Evolutionary conservation across 306 rosid genomes (phyloP).

Genomic region (Inga oerstediana): DNA sequence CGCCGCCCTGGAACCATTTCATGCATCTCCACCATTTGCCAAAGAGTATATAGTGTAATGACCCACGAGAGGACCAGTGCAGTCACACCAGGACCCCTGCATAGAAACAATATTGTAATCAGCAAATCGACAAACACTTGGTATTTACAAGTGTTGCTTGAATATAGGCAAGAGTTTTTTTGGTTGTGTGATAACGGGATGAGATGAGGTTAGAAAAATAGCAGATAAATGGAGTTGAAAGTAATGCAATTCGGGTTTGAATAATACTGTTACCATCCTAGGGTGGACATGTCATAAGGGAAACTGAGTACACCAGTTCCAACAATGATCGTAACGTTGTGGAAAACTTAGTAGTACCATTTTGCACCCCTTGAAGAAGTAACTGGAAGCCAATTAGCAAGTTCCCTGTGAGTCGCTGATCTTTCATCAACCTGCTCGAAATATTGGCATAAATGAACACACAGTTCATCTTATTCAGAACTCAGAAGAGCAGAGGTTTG

Average conservation of each 20-base stretch:
- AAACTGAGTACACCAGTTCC: conserved; percentile 78
- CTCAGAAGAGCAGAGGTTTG: no score
- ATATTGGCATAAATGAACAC: conserved; percentile 4
- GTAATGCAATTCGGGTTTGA: conserved; percentile 6
- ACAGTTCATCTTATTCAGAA: conserved; percentile 17
- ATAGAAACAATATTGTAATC: background rate
- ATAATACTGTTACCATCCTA: conserved; percentile 59
- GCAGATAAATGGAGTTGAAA: background rate
- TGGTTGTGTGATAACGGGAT: background rate
- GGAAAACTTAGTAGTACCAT: conserved; percentile 38
- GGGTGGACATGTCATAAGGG: conserved; percentile 65
- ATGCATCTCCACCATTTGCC: conserved; percentile 95
- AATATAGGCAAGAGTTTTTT: background rate
- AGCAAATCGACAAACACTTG: background rate
- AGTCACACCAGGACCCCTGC: conserved; percentile 79
- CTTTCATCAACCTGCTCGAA: conserved; percentile 35
- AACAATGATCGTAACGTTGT: conserved; percentile 87
- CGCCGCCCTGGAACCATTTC: conserved; percentile 83
- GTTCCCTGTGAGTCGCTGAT: conserved; percentile 41
- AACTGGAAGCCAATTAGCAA: conserved; percentile 81
- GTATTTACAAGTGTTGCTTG: background rate
- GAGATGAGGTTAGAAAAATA: background rate
- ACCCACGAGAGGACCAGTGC: conserved; percentile 66
- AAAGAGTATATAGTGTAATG: conserved; percentile 65
- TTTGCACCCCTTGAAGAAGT: conserved; percentile 62